A percentile compares a stretch with the other conserved stretches of the same genome.
phyloP scores from a whole-genome alignment of 129 eudicot genomes.

The Escallonia rubra region DNA sequence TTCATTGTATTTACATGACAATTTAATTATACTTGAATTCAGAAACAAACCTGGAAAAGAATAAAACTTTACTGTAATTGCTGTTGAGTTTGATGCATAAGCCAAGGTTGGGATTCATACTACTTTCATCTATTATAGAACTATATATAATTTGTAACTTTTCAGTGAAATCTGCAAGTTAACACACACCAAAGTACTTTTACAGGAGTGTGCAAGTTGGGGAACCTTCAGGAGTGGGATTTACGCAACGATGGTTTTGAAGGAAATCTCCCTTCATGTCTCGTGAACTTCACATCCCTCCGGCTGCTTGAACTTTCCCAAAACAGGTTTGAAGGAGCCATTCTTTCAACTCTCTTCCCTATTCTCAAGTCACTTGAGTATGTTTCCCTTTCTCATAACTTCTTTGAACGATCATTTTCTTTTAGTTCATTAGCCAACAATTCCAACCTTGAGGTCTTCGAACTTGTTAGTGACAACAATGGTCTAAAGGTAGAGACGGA shows the following conservation, averaged over 20 bases:
- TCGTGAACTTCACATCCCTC: conserved; percentile 15
- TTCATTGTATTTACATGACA: no score
- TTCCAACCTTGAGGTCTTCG: conserved; percentile 10
- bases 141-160: no score
- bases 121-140: no score
- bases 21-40: no score
- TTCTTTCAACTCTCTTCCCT: not conserved
- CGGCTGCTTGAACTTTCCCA: not conserved
- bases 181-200: no score
- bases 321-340: not conserved
- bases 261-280: conserved; percentile 5
- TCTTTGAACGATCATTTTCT: conserved; percentile 11
- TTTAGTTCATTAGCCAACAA: not conserved
- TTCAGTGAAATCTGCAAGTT: no score
- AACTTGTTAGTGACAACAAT: not conserved
- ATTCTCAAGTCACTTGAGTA: not conserved
- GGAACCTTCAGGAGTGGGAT: conserved; percentile 2
- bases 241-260: not conserved
- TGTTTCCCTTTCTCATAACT: conserved; percentile 1
- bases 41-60: no score
- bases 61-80: no score
- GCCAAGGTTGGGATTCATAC: no score
- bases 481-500: not conserved
- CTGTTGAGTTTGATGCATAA: no score
- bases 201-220: conserved; percentile 12